Percentiles rank a stretch among this genome's conserved stretches.
Conservation (phyloP, 108 stramenopile species). For the Cyclotella distinguenda region DNA sequence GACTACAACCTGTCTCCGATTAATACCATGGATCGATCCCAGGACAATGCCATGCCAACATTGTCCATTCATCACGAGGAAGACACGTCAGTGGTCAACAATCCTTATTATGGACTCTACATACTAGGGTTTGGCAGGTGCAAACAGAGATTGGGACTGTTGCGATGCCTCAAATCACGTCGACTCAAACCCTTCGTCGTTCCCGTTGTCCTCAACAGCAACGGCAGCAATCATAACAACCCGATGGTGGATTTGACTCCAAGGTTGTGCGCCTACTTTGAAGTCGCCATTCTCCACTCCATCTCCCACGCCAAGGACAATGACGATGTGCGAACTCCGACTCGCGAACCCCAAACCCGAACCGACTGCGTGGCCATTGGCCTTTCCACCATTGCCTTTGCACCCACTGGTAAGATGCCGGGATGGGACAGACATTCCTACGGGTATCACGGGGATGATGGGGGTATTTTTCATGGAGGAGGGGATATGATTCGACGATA, state of each 20-base stretch:
- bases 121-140: neutral
- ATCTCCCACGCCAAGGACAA: neutral
- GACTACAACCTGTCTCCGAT: too few species aligned
- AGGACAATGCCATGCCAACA: neutral
- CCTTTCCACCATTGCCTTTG: constrained; percentile 54
- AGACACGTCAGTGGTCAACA: neutral
- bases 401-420: constrained; percentile 63
- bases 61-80: constrained; percentile 11
- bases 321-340: neutral
- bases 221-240: neutral
- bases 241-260: constrained; percentile 61
- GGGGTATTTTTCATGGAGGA: constrained; percentile 71
- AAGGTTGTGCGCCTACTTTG: constrained; percentile 67
- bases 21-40: too few species aligned
- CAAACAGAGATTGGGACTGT: constrained; percentile 9
- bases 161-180: neutral
- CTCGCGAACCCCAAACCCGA: neutral
- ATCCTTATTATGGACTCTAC: neutral
- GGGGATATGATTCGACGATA: constrained; percentile 64
- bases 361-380: constrained; percentile 80
- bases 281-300: constrained; percentile 56
- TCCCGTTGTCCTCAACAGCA: constrained; percentile 33
- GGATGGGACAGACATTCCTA: constrained; percentile 76
- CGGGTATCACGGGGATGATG: constrained; percentile 88
- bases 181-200: constrained; percentile 44